A percentile compares a stretch with the other conserved stretches of the same genome.
Evolutionary conservation across 129 eudicot genomes (phyloP).

Genomic region (Escallonia herrerae): DNA sequence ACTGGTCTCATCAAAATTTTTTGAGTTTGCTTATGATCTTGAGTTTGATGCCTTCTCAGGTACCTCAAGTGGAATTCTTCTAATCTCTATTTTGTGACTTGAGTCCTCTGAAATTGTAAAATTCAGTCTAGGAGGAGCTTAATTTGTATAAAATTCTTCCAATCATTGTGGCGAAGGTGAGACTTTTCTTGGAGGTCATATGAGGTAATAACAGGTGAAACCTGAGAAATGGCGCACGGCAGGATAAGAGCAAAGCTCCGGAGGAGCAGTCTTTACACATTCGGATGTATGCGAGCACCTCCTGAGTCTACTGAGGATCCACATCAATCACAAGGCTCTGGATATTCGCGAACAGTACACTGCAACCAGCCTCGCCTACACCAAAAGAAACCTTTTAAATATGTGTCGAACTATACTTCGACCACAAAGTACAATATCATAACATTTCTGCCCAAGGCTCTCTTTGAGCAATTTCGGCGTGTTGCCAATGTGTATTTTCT

Average conservation of each 20-base stretch:
- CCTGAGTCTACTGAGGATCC: conserved; percentile 42
- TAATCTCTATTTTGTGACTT: conserved; percentile 5
- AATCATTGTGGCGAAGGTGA: conserved; percentile 7
- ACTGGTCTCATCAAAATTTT: neutral
- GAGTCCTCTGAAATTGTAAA: neutral
- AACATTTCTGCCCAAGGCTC: conserved; percentile 85
- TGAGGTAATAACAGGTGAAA: conserved; percentile 5
- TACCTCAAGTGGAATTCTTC: conserved; percentile 17
- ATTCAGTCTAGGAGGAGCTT: neutral
- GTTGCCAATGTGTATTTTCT: conserved; percentile 94
- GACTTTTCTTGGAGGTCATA: conserved; percentile 10
- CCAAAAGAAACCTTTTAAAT: conserved; percentile 66
- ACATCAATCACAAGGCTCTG: conserved; percentile 60
- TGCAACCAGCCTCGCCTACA: conserved; percentile 81
- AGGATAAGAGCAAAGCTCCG: conserved; percentile 72
- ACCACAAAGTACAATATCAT: conserved; percentile 86
- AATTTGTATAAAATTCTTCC: neutral
- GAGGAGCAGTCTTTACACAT: conserved; percentile 82
- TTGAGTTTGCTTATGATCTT: conserved; percentile 4
- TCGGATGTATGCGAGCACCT: conserved; percentile 53
- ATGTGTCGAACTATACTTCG: conserved; percentile 72
- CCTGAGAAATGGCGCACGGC: conserved; percentile 57
- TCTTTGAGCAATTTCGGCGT: conserved; percentile 94
- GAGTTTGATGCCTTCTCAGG: neutral
- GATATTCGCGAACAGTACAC: conserved; percentile 62